Percentiles rank a stretch among this genome's conserved stretches.
Evolutionary conservation across 768 basidiomycete genomes (phyloP).

Genomic region (Phaffia australis): DNA sequence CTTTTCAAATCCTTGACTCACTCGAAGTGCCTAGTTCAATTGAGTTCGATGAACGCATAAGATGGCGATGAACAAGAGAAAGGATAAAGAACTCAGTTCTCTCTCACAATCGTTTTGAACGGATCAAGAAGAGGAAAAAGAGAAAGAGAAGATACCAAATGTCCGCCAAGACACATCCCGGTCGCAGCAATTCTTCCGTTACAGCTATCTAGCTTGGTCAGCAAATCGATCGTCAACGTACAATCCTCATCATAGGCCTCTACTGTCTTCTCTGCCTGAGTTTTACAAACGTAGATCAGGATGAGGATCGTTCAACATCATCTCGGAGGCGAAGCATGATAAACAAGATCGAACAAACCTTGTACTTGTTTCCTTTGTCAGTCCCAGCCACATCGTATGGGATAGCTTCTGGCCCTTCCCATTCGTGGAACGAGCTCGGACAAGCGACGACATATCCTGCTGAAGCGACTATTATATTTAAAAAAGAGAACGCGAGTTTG

Average conservation of each 20-base stretch:
- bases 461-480: constrained; percentile 73
- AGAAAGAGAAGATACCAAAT: constrained; percentile 24
- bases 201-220: constrained; percentile 64
- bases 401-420: constrained; percentile 75
- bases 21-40: constrained; percentile 35
- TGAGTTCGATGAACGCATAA: neutral
- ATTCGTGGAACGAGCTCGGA: constrained; percentile 64
- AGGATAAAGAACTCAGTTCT: neutral
- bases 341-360: constrained; percentile 43
- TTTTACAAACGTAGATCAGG: neutral
- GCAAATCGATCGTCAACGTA: constrained; percentile 61
- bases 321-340: neutral
- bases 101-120: constrained; percentile 25
- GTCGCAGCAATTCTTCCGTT: constrained; percentile 69
- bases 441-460: constrained; percentile 35
- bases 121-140: constrained; percentile 59
- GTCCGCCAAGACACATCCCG: constrained; percentile 34
- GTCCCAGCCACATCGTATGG: constrained; percentile 47
- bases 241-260: constrained; percentile 86
- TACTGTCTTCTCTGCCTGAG: constrained; percentile 73
- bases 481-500: constrained; percentile 45
- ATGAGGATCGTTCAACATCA: neutral
- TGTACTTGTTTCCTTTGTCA: constrained; percentile 84
- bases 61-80: neutral
- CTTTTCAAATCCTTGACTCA: constrained; percentile 37